Percentiles rank a stretch among this genome's conserved stretches.
These are phyloP conservation scores for Suillus subluteus DNA, from an alignment of 768 basidiomycete species.

Conservation along the genomic window DNA sequence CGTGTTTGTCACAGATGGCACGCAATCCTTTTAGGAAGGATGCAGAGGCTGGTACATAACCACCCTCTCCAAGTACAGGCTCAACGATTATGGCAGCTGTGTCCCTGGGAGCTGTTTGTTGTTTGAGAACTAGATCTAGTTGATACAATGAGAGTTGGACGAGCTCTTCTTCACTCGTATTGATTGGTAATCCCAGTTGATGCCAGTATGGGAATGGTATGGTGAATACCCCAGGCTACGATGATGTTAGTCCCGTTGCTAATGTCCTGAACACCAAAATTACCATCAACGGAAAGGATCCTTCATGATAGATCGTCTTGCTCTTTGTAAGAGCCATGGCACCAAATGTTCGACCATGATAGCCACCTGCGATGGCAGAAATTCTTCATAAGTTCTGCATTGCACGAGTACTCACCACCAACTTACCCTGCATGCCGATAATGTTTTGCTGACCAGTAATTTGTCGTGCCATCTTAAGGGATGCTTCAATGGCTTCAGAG, in stretches of 20 bases:
- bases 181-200: conserved; percentile 62
- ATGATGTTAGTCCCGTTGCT: conserved; percentile 6
- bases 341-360: conserved; percentile 93
- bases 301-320: conserved; percentile 89
- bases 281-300: conserved; percentile 83
- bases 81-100: conserved; percentile 95
- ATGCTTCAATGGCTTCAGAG: conserved; percentile 88
- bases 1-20: conserved; percentile 84
- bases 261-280: conserved; percentile 20
- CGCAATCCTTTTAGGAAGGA: conserved; percentile 82
- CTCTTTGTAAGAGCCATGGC: conserved; percentile 93
- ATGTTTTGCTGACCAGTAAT: conserved; percentile 86
- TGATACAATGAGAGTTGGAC: conserved; percentile 73
- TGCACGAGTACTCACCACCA: background rate
- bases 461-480: conserved; percentile 83
- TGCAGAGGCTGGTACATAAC: conserved; percentile 87
- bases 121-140: conserved; percentile 75
- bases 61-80: conserved; percentile 94
- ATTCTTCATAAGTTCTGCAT: conserved; percentile 2
- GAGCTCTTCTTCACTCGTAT: conserved; percentile 59
- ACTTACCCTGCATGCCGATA: conserved; percentile 83
- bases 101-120: conserved; percentile 82
- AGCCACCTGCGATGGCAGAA: conserved; percentile 53
- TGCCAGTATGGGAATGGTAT: conserved; percentile 95
- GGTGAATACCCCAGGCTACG: conserved; percentile 79